Base-by-base conservation (phyloP, 257 asterid genomes). In the Solanum microdontum region DNA sequence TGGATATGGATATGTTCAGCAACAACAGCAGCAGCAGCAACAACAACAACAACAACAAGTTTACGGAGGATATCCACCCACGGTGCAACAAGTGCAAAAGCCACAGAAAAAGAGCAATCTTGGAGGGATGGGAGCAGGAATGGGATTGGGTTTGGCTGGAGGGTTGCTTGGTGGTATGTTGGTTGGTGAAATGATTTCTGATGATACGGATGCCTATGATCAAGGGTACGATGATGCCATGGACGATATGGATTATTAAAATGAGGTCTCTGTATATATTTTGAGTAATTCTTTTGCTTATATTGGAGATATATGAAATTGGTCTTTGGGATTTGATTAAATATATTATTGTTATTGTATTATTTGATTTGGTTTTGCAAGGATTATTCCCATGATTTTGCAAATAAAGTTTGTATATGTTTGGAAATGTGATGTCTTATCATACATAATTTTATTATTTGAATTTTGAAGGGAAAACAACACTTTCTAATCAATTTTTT, bases 201-300 rank as follows among this genome's bases (percentile, higher is more conserved):
- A 95, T 55, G 92, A 91, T 40, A 85, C 86, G 88, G 89, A 87
- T 60, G 93, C 91, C 21, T 91, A 90, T 86, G 84, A 82, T 70
- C 92, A 40, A 30, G 93, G 93, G 3, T 90, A 89, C 64, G 91
- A 69, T 23, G 85, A 80, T 48, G 85, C 85, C 85, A 48, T 48
- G 69, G 85, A 28, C 6, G 69, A 45, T 48, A 80, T 80, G 85
- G 88, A 82, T 14, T 90, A 14, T 28, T 80, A 80, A 74, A 26
- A 28, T 28, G 85, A 28, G 40, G 19, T 28, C 11, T 28, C 1
- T 80, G 19, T 0, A 8, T 58, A 58, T 80, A 5, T 28, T 26
- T 80, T 45, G 40, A 28, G 28, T 17, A 17, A 28, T 76, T 76
- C 28, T 80, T 17, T 45, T 45, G 28, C 1, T 26, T 45, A 80